Percentiles rank a stretch among this genome's conserved stretches.
Evolutionary conservation across 1,139 yeast genomes (phyloP).

Genomic region (Scheffersomyces titani): DNA sequence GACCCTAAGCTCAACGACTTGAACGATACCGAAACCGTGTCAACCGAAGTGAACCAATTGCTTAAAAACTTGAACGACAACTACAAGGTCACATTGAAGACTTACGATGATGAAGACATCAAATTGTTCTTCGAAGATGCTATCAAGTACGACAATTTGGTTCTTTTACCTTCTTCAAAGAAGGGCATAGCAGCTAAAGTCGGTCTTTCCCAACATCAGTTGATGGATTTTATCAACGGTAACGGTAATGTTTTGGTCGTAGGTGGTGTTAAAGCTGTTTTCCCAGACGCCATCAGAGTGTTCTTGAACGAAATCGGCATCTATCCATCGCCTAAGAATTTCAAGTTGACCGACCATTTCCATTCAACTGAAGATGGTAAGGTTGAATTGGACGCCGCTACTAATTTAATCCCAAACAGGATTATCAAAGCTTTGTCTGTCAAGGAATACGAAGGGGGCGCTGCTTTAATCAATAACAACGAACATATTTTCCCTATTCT

Average conservation of each 20-base stretch:
- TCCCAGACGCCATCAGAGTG: conserved; percentile 67
- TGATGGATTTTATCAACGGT: conserved; percentile 52
- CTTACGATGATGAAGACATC: conserved; percentile 29
- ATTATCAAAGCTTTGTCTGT: conserved; percentile 21
- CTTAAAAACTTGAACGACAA: conserved; percentile 22
- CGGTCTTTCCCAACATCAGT: conserved; percentile 31
- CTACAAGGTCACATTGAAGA: conserved; percentile 24
- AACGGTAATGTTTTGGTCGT: conserved; percentile 79
- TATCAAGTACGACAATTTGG: conserved; percentile 30
- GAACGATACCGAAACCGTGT: conserved; percentile 14
- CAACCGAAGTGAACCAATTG: conserved; percentile 20
- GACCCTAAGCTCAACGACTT: conserved; percentile 30
- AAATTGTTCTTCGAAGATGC: conserved; percentile 25
- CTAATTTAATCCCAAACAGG: conserved; percentile 24
- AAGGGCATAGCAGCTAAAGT: conserved; percentile 33
- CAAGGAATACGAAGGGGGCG: conserved; percentile 35
- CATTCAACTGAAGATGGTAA: conserved; percentile 25
- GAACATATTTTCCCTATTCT: conserved; percentile 72
- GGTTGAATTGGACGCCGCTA: conserved; percentile 23
- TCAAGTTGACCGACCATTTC: conserved; percentile 69
- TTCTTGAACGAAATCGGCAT: conserved; percentile 83
- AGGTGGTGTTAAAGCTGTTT: conserved; percentile 38
- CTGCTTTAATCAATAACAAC: conserved; percentile 48
- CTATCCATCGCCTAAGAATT: conserved; percentile 78
- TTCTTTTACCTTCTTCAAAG: conserved; percentile 42